These are phyloP conservation scores for Metarhizium robertsii DNA, from an alignment of 2,329 filamentous ascomycete species.

Conservation along the genomic window DNA sequence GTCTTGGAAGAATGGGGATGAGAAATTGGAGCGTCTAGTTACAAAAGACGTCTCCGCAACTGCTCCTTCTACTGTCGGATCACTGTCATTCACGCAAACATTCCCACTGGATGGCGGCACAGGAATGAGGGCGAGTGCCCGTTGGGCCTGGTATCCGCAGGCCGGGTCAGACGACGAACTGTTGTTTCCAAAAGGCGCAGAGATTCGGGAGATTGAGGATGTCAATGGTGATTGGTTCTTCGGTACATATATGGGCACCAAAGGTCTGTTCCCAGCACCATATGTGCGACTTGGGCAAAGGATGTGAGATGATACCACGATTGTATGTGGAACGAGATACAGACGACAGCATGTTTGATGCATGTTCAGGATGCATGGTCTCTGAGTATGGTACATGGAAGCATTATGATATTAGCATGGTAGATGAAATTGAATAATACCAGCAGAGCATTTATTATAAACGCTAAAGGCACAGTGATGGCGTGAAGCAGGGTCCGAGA, in stretches of 20 bases:
- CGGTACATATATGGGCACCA: conserved; percentile 73
- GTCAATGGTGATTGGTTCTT: conserved; percentile 88
- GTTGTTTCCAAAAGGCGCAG: conserved; percentile 72
- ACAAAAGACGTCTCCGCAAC: conserved; percentile 39
- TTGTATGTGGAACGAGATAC: neutral
- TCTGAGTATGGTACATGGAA: neutral
- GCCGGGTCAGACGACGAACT: conserved; percentile 62
- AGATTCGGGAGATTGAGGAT: conserved; percentile 75
- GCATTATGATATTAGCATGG: neutral
- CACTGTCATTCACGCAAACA: conserved; percentile 15
- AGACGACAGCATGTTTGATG: neutral
- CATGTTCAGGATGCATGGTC: neutral
- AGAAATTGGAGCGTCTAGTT: conserved; percentile 36
- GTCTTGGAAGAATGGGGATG: conserved; percentile 37
- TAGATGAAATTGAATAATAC: neutral
- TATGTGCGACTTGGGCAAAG: conserved; percentile 50
- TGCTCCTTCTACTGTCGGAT: conserved; percentile 24
- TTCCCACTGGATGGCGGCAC: conserved; percentile 72
- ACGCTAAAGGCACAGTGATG: too few species aligned
- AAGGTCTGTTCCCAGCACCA: conserved; percentile 70
- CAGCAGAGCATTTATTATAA: neutral
- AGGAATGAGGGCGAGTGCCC: conserved; percentile 53
- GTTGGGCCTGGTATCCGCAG: conserved; percentile 72
- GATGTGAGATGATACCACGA: neutral
- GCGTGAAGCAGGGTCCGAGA: neutral